These are phyloP conservation scores for Lecanosticta acicola DNA, from an alignment of 2,329 filamentous ascomycete species.

Conservation along the genomic window DNA sequence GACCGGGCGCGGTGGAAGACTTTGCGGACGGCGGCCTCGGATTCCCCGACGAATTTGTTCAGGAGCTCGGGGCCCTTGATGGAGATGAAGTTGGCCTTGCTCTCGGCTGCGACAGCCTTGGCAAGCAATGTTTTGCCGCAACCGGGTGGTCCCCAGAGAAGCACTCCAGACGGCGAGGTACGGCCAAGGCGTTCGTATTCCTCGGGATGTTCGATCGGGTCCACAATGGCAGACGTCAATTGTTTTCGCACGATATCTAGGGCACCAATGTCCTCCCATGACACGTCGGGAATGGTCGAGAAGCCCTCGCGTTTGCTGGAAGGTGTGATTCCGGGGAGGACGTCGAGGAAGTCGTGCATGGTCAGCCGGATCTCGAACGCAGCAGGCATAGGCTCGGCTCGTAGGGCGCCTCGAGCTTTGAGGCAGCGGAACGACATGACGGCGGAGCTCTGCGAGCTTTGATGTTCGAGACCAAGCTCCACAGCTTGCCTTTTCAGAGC, in stretches of 20 bases:
- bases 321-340: conserved; percentile 69
- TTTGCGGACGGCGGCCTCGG: conserved; percentile 84
- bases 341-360: conserved; percentile 65
- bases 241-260: conserved; percentile 72
- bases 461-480: conserved; percentile 28
- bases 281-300: conserved; percentile 86
- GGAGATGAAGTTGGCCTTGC: conserved; percentile 94
- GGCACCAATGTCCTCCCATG: conserved; percentile 88
- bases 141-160: conserved; percentile 94
- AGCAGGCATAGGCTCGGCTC: conserved; percentile 46
- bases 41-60: conserved; percentile 97
- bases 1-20: conserved; percentile 84
- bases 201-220: conserved; percentile 78
- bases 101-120: conserved; percentile 92
- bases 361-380: conserved; percentile 54
- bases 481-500: conserved; percentile 40
- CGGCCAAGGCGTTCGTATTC: conserved; percentile 73
- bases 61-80: conserved; percentile 94
- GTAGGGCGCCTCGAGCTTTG: conserved; percentile 43
- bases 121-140: conserved; percentile 96
- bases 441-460: conserved; percentile 8
- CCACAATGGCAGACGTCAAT: conserved; percentile 78
- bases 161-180: conserved; percentile 73
- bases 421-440: conserved; percentile 5
- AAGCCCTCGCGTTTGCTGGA: conserved; percentile 91